Evolutionary conservation across 2,329 filamentous ascomycete species (phyloP).

Genomic region (Trichoderma aggressivum): DNA sequence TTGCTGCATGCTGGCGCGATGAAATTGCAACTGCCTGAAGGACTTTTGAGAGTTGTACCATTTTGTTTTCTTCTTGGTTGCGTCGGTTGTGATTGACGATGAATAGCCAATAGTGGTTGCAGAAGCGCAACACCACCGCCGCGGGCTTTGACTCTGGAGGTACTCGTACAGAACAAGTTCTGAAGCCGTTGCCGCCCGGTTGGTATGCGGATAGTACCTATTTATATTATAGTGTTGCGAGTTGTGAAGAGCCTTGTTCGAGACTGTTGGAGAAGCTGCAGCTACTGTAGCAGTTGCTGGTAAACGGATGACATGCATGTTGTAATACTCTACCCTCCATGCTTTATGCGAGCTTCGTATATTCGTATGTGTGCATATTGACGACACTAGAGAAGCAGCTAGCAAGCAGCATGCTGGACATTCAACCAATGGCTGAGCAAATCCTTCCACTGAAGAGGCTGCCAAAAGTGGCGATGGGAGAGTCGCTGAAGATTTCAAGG

Average conservation of each 20-base stretch:
- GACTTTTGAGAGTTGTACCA: neutral
- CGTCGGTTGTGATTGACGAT: neutral
- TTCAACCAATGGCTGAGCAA: neutral
- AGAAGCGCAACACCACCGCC: neutral
- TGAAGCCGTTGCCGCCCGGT: neutral
- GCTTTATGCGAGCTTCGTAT: neutral
- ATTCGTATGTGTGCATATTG: neutral
- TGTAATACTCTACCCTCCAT: neutral
- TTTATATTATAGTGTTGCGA: neutral
- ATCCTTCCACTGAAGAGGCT: neutral
- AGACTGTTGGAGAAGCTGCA: neutral
- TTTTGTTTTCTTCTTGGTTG: neutral
- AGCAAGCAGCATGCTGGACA: neutral
- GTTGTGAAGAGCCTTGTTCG: neutral
- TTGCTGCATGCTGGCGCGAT: neutral
- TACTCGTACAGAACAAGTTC: neutral
- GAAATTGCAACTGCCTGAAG: neutral
- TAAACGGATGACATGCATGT: neutral
- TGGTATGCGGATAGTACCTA: neutral
- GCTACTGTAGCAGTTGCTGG: neutral
- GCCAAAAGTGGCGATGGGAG: neutral
- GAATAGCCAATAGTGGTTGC: neutral
- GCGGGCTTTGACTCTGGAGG: neutral
- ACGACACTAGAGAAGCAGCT: neutral
- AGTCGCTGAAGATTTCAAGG: neutral